These are phyloP conservation scores for Suillus americanus DNA, from an alignment of 768 basidiomycete genomes.

Conservation along the genomic window DNA sequence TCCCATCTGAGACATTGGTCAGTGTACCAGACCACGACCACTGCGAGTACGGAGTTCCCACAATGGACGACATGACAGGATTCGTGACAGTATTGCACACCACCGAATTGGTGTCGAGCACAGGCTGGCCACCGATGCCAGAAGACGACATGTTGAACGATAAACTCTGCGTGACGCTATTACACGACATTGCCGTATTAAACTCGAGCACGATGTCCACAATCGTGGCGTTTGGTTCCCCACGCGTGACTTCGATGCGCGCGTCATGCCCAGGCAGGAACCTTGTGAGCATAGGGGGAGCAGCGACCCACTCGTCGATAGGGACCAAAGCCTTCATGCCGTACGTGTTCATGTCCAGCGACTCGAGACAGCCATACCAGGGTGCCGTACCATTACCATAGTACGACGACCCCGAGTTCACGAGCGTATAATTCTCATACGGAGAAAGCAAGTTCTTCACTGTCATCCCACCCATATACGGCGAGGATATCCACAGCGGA, in stretches of 20 bases:
- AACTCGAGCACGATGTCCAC: conserved; percentile 78
- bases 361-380: conserved; percentile 71
- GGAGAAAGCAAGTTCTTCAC: conserved; percentile 82
- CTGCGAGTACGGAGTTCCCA: conserved; percentile 53
- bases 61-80: conserved; percentile 48
- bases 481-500: conserved; percentile 74
- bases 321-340: conserved; percentile 86
- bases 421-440: conserved; percentile 74
- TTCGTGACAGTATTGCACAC: conserved; percentile 50
- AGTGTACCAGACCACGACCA: conserved; percentile 81
- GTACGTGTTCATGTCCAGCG: conserved; percentile 67
- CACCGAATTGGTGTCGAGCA: conserved; percentile 42
- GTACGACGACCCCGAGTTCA: conserved; percentile 65
- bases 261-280: conserved; percentile 88
- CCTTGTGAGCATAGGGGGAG: conserved; percentile 71
- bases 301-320: conserved; percentile 58
- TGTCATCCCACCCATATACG: conserved; percentile 57
- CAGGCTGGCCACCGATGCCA: conserved; percentile 56
- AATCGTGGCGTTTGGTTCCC: conserved; percentile 49
- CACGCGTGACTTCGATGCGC: conserved; percentile 48
- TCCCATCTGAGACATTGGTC: conserved; percentile 75
- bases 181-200: conserved; percentile 73
- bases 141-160: conserved; percentile 71
- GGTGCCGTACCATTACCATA: conserved; percentile 57
- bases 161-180: conserved; percentile 60